A percentile compares a stretch with the other conserved stretches of the same genome.
phyloP scores from a whole-genome alignment of 768 basidiomycete species.

The Russula brevipes region DNA sequence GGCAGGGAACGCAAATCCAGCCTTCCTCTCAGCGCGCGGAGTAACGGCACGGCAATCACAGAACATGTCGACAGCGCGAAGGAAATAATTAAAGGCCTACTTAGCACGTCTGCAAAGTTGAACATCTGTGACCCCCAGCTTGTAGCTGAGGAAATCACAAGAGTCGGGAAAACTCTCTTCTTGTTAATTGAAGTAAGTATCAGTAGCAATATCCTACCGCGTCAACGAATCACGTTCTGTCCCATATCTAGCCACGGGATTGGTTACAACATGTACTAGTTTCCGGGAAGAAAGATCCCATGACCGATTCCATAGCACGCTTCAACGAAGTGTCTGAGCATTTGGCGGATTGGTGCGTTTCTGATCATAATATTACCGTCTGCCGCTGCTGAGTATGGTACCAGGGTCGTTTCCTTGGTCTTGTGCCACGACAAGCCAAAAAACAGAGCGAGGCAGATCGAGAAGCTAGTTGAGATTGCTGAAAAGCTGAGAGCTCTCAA shows the following conservation, averaged over 20 bases:
- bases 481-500: slow-evolving; percentile 73
- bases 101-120: slow-evolving; percentile 53
- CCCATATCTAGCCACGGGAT: slow-evolving; percentile 62
- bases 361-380: slow-evolving; percentile 18
- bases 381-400: slow-evolving; percentile 5
- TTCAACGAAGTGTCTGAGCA: slow-evolving; percentile 79
- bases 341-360: slow-evolving; percentile 66
- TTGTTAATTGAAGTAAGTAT: slow-evolving; percentile 62
- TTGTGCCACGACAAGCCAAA: slow-evolving; percentile 78
- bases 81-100: slow-evolving; percentile 59
- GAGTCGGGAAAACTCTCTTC: slow-evolving; percentile 64
- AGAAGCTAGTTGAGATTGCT: slow-evolving; percentile 84
- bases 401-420: slow-evolving; percentile 87
- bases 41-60: slow-evolving; percentile 22
- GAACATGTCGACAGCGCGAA: slow-evolving; percentile 34
- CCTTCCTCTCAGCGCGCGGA: slow-evolving; percentile 44
- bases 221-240: slow-evolving; percentile 16
- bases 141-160: slow-evolving; percentile 84
- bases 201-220: slow-evolving; percentile 23
- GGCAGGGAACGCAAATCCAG: slow-evolving; percentile 65
- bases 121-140: slow-evolving; percentile 52
- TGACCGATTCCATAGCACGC: slow-evolving; percentile 62
- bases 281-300: slow-evolving; percentile 58
- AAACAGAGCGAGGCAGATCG: slow-evolving; percentile 73
- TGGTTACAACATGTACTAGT: slow-evolving; percentile 78